Base-by-base conservation (phyloP, 805 yeast species). In the Sungouiella blattae region DNA sequence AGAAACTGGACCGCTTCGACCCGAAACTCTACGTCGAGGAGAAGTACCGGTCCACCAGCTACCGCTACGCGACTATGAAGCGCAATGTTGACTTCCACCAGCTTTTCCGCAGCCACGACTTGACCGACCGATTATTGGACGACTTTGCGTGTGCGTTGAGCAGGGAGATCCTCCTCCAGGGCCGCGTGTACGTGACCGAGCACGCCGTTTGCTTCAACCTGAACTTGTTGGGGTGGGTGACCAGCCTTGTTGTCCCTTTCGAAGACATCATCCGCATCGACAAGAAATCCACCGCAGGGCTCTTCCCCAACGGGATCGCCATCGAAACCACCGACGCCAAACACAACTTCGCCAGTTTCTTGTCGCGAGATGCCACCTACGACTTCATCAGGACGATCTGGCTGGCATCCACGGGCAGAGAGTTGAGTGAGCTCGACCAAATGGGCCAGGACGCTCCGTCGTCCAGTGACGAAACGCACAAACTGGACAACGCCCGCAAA, bases 131-230 rank as follows among this genome's bases (percentile, higher is more conserved):
- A 33, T 62, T 91, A 11, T 56, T 91, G 23, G 96, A 87, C 51
- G 97, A 88, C 49, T 89, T 83, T 50, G 77, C 87, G 18, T 93
- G 98, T 67, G 96, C 97, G 0, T 62, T 91, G 36, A 83, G 89
- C 44, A 69, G 87, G 41, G 98, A 91, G 44, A 86, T 88, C 32
- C 66, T 91, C 21, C 62, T 87, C 7, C 97, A 93, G 53, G 98
- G 98, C 3, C 69, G 95, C 33, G 50, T 93, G 18, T 93, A 86
- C 54, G 71, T 93, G 6, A 77, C 95, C 13, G 89, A 86, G 44
- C 73, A 75, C 34, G 78, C 82, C 50, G 53, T 91, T 4, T 87
- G 96, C 53, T 93, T 93, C 69, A 82, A 87, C 54, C 83, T 96
- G 6, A 83, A 83, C 47, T 67, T 93, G 26, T 63, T 91, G 29